Base-by-base conservation (phyloP, 2,329 filamentous ascomycete species). In the Nemania sp. region DNA sequence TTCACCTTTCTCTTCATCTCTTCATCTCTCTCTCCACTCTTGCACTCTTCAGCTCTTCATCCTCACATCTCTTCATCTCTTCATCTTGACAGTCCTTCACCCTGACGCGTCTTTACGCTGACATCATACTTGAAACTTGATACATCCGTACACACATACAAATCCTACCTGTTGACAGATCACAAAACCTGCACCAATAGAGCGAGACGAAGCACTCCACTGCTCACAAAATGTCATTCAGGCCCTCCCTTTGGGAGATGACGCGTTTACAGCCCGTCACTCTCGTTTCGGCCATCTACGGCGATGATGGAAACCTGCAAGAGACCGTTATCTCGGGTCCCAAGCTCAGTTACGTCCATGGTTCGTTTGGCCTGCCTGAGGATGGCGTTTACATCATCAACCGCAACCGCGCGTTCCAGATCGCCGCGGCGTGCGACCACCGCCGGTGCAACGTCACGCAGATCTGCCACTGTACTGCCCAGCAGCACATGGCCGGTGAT, bases 381-480 rank as follows among this genome's bases (percentile, higher is more conserved):
- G 65, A 64, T 17, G 48, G 56, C 5, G 11, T 66, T 20, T 66
- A 63, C 39, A 42, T 67, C 19, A 9, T 64, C 6, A 60, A 49
- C 40, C n/a, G 46, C 7, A 54, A 61, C 19, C 60, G 59, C 4
- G 61, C 54, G 12, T 55, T 67, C 3, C 64, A 64, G 23, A 53
- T 66, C 12, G 60, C 64, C 3, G 56, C 54, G 2, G 41, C 49
- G 0, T 66, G 64, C 28, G 61, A 64, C 2, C 45, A 42, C 19
- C 43, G 59, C 50, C 51, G 26, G 20, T 65, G 62, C 51, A 48
- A 39, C 28, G 30, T n/a, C 12, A 45, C 52, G 3, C 48, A 56
- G 5, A 26, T 64, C 24, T 65, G 64, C 36, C 17, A 20, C 15
- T 65, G 64, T 43, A n/a, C 36, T 5, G 49, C 42, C 46, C 22